Evolutionary conservation across 306 rosid species (phyloP).

Genomic region (Prunus davidiana): DNA sequence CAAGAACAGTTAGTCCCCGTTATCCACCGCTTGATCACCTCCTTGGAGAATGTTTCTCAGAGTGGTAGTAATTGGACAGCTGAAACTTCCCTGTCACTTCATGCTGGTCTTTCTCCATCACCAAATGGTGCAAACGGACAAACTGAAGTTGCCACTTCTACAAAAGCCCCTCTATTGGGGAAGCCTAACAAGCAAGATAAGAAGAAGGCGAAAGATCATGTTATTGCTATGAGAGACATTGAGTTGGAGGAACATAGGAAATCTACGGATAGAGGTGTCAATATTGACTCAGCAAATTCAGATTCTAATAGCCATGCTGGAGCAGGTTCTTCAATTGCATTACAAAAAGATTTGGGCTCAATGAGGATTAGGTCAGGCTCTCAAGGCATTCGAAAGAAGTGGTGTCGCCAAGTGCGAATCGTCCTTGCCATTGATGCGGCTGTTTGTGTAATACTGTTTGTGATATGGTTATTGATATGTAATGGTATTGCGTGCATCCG

Average conservation of each 20-base stretch:
- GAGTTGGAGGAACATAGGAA: constrained; percentile 70
- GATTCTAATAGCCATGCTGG: constrained; percentile 53
- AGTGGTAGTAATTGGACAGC: constrained; percentile 53
- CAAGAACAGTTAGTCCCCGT: constrained; percentile 76
- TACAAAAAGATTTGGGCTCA: constrained; percentile 60
- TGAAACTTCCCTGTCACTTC: constrained; percentile 32
- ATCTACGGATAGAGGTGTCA: constrained; percentile 67
- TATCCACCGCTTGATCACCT: constrained; percentile 52
- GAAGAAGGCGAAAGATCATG: constrained; percentile 79
- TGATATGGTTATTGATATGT: constrained; percentile 70
- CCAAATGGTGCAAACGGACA: constrained; percentile 63
- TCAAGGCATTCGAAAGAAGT: constrained; percentile 59
- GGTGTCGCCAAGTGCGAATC: constrained; percentile 89
- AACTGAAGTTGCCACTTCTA: constrained; percentile 62
- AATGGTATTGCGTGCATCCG: constrained; percentile 58
- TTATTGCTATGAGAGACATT: constrained; percentile 62
- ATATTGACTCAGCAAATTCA: constrained; percentile 45
- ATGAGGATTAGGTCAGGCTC: constrained; percentile 60
- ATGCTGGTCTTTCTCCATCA: constrained; percentile 54
- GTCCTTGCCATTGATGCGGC: constrained; percentile 86
- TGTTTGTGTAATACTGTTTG: constrained; percentile 58
- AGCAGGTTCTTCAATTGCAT: constrained; percentile 47
- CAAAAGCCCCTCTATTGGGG: constrained; percentile 80
- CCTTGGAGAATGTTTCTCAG: constrained; percentile 67
- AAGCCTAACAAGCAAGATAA: constrained; percentile 71